Evolutionary conservation across 345 rosid genomes (phyloP), one percentile per base, ranked within the genome.

Genomic region (Eucalyptus sideroxylon): DNA sequence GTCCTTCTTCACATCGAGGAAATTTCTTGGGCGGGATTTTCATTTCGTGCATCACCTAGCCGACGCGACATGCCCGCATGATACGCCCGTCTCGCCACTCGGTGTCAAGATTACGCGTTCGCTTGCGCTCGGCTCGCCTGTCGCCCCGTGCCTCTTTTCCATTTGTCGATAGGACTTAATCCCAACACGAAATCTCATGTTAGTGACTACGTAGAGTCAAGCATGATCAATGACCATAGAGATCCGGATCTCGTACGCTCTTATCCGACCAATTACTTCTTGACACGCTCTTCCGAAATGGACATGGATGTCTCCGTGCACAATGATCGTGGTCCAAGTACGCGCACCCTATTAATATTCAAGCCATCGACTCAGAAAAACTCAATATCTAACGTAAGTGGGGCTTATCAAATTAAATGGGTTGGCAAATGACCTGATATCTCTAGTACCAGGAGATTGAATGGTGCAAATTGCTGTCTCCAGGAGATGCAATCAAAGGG

Each of bases 401-500:
- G 5, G 10, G 3, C 5, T 30, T 2, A 6, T 62, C 17, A 13
- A 11, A 4, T 30, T 62, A 59, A 59, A 11, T 26, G 67, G 16
- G 3, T 14, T 4, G 44, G 6, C 12, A 15, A n/a, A 65, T 14
- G 34, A 14, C 1, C 5, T 65, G 31, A 65, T 7, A n/a, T 65
- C 5, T 65, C 72, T 15, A 65, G 19, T 14, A n/a, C 6, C 37
- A 65, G 0, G 5, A 65, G 72, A n/a, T 30, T 30, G 9, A 4
- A 30, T 15, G 10, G 10, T 31, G 2, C 8, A n/a, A 17, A n/a
- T n/a, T 34, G 5, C 19, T 4, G 0, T 21, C 4, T 72, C 9
- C 5, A 72, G 26, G 1, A 17, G 2, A 10, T 10, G 7, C 1
- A 31, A 9, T 17, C 1, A 1, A 37, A 12, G 3, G 3, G 45